Percentiles rank a stretch among this genome's conserved stretches.
Conservation (phyloP, 106 monocot species). For the Dioscorea zingiberensis region DNA sequence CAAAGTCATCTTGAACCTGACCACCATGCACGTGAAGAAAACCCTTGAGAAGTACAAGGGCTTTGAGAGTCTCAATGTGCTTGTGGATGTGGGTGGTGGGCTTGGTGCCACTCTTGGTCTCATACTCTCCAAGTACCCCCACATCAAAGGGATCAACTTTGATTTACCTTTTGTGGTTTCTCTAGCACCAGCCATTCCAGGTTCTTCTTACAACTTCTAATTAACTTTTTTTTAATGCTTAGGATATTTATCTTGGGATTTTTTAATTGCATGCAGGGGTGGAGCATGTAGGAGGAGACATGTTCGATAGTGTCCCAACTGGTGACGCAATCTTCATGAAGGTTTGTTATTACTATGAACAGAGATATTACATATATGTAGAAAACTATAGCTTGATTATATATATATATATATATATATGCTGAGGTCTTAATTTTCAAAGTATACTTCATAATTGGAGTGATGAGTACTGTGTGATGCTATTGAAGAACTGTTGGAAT, state of each 20-base stretch:
- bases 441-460: slow-evolving; percentile 33
- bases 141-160: slow-evolving; percentile 24
- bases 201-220: background rate
- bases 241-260: background rate
- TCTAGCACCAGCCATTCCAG: slow-evolving; percentile 1
- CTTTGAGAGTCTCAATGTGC: background rate
- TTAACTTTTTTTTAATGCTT: background rate
- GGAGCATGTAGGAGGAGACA: slow-evolving; percentile 43
- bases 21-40: background rate
- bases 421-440: no score
- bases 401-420: no score
- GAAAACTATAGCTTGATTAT: no score
- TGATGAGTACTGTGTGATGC: slow-evolving; percentile 16
- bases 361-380: no score
- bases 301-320: slow-evolving; percentile 44
- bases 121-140: slow-evolving; percentile 13
- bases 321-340: slow-evolving; percentile 62
- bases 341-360: slow-evolving; percentile 28
- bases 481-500: slow-evolving; percentile 30
- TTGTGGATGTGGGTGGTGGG: slow-evolving; percentile 20
- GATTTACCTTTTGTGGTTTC: slow-evolving; percentile 15
- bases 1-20: background rate
- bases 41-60: slow-evolving; percentile 8
- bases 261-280: background rate
- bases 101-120: slow-evolving; percentile 5